These are phyloP conservation scores for Pseudocercospora fijiensis DNA, from an alignment of 2,329 filamentous ascomycete genomes.

Conservation along the genomic window DNA sequence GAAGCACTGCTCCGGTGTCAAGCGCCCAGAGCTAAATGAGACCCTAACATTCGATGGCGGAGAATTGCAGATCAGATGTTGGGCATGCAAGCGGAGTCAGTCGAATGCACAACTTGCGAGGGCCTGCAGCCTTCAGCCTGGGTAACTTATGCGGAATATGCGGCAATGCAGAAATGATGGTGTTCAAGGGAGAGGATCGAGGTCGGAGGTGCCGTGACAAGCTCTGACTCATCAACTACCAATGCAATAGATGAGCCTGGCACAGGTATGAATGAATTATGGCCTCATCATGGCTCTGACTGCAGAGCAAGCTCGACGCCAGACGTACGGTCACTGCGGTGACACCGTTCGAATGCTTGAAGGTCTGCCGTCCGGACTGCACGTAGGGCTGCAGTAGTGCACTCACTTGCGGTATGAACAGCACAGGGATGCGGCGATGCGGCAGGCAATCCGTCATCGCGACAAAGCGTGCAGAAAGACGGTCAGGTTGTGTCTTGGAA, in stretches of 20 bases:
- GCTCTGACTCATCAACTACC: background rate
- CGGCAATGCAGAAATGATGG: background rate
- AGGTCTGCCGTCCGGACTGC: conserved; percentile 14
- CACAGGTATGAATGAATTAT: background rate
- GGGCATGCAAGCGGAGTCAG: background rate
- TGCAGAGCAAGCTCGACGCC: background rate
- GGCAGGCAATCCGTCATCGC: conserved; percentile 22
- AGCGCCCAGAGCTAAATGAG: background rate
- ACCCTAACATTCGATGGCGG: no score
- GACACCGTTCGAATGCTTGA: background rate
- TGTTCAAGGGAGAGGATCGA: background rate
- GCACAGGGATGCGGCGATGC: conserved; percentile 12
- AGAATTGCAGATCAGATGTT: background rate
- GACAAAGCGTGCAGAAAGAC: background rate
- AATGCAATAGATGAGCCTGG: background rate
- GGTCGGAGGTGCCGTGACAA: background rate
- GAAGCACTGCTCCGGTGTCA: background rate
- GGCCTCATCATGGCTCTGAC: background rate
- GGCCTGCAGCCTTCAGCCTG: background rate
- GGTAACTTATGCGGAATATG: background rate
- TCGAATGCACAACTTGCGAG: no score
- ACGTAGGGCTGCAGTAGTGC: conserved; percentile 16
- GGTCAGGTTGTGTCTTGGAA: background rate
- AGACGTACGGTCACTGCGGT: conserved; percentile 3
- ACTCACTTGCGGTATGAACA: conserved; percentile 8